Conservation (phyloP, 2,329 filamentous ascomycete species). For the Colletotrichum melonis region DNA sequence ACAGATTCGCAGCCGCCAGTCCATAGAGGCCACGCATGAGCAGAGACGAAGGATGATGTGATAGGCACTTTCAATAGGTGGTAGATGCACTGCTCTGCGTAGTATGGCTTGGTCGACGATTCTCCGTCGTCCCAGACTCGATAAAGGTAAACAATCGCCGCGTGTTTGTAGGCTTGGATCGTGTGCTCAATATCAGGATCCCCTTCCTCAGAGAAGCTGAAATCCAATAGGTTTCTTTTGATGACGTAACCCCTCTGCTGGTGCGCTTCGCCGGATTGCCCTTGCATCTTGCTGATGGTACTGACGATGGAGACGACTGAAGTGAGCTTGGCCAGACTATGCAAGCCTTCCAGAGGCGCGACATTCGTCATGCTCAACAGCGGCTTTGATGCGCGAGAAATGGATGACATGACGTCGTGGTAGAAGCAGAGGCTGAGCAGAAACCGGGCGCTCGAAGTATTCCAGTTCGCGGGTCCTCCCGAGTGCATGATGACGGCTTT, state of each 20-base stretch:
- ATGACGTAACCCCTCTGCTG: background rate
- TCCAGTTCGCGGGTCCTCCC: conserved; percentile 35
- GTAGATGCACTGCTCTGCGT: conserved; percentile 41
- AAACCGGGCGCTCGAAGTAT: conserved; percentile 41
- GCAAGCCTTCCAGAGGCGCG: conserved; percentile 38
- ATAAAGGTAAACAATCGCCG: conserved; percentile 45
- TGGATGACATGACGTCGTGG: conserved; percentile 45
- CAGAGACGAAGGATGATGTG: conserved; percentile 42
- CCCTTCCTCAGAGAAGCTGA: background rate
- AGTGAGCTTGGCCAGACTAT: conserved; percentile 38
- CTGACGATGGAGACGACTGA: conserved; percentile 39
- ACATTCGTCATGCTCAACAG: conserved; percentile 40
- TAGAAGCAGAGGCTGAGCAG: conserved; percentile 45
- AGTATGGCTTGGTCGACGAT: conserved; percentile 34
- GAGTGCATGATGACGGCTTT: conserved; percentile 42
- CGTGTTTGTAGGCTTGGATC: conserved; percentile 44
- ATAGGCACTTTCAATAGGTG: conserved; percentile 41
- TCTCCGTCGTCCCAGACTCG: conserved; percentile 43
- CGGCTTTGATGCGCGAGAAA: conserved; percentile 41
- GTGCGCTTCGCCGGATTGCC: conserved; percentile 24
- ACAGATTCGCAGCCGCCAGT: conserved; percentile 47
- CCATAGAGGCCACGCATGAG: conserved; percentile 46
- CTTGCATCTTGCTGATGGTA: conserved; percentile 42
- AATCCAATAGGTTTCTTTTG: background rate
- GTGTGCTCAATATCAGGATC: conserved; percentile 40